phyloP scores from a whole-genome alignment of 1,139 yeast genomes.

The Zhuliangozyma parablackwelliae region DNA sequence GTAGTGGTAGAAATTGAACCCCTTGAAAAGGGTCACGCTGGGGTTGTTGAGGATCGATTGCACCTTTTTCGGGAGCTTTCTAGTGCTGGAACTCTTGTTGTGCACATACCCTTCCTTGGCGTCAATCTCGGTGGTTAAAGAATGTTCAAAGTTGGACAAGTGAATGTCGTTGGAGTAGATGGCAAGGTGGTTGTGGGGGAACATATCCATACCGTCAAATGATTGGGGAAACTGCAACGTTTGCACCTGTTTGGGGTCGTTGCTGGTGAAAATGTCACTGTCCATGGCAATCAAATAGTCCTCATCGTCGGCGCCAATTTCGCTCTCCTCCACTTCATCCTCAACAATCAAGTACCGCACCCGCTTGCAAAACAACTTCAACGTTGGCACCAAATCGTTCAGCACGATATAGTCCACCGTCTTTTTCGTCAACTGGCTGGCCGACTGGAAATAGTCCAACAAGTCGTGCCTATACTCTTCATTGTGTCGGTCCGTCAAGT shows the following conservation, averaged over 20 bases:
- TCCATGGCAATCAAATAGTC: slow-evolving; percentile 35
- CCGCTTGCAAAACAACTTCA: slow-evolving; percentile 42
- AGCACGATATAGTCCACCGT: slow-evolving; percentile 50
- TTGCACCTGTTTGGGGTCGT: slow-evolving; percentile 15
- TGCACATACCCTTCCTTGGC: slow-evolving; percentile 18
- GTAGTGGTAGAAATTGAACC: slow-evolving; percentile 34
- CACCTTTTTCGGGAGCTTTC: slow-evolving; percentile 31
- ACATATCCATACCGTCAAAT: slow-evolving; percentile 21
- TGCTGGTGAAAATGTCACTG: slow-evolving; percentile 34
- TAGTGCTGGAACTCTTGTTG: slow-evolving; percentile 18
- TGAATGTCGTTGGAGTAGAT: slow-evolving; percentile 39
- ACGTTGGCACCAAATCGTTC: slow-evolving; percentile 44
- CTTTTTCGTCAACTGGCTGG: slow-evolving; percentile 41
- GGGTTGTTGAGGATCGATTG: slow-evolving; percentile 33
- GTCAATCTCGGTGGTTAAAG: slow-evolving; percentile 27
- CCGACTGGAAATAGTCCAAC: slow-evolving; percentile 21
- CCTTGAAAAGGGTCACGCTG: slow-evolving; percentile 32
- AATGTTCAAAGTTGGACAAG: slow-evolving; percentile 30
- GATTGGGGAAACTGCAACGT: slow-evolving; percentile 12
- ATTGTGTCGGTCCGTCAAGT: slow-evolving; percentile 24
- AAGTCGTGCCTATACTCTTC: slow-evolving; percentile 16
- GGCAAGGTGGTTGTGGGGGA: slow-evolving; percentile 34
- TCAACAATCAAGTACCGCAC: slow-evolving; percentile 41
- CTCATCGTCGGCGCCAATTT: slow-evolving; percentile 18
- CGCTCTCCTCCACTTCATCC: slow-evolving; percentile 9